Base-by-base conservation (phyloP, 371 early-diverging fungal genomes). In the Mucor velutinosus region DNA sequence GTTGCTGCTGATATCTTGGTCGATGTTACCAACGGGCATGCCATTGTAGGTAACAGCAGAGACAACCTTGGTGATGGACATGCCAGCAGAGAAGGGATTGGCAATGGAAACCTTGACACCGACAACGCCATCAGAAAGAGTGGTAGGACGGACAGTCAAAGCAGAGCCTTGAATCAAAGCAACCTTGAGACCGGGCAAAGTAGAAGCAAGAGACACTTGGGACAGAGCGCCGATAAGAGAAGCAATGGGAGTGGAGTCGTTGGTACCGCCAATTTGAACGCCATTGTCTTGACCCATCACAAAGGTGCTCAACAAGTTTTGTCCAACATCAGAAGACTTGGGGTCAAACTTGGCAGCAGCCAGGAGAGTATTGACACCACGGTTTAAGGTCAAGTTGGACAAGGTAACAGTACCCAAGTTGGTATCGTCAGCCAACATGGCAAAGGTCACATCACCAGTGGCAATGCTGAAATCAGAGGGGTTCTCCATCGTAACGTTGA, bases 401-500 rank as follows among this genome's bases (percentile, higher is more conserved):
- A 87, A 73, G 27, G 76, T 69, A 25, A 87, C 87, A 14, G 76
- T 73, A 45, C 89, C 89, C 25, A 89, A 76, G 4, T 66, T 37
- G 19, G 65, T 74, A 41, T 69, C 76, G 19, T 69, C 68, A 47
- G 87, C 82, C 39, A 79, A 45, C 67, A 89, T 70, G 21, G 71
- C 76, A 53, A 87, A 81, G 45, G 60, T 57, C 37, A 87, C 80
- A 65, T 89, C 81, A 58, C 86, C 87, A 30, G 84, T 81, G 32
- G 79, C 57, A 62, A 90, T 89, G 25, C 81, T 76, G 32, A 89
- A 81, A 59, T 75, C 78, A 47, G 86, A 84, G 17, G 89, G 90
- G 70, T 89, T 90, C 61, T 66, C 68, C 81, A 90, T 82, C 53
- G 82, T 80, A 35, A 84, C 80, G 55, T 79, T 76, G 56, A 89